phyloP scores from a whole-genome alignment of 169 alveolate species.

The Eimeria praecox region DNA sequence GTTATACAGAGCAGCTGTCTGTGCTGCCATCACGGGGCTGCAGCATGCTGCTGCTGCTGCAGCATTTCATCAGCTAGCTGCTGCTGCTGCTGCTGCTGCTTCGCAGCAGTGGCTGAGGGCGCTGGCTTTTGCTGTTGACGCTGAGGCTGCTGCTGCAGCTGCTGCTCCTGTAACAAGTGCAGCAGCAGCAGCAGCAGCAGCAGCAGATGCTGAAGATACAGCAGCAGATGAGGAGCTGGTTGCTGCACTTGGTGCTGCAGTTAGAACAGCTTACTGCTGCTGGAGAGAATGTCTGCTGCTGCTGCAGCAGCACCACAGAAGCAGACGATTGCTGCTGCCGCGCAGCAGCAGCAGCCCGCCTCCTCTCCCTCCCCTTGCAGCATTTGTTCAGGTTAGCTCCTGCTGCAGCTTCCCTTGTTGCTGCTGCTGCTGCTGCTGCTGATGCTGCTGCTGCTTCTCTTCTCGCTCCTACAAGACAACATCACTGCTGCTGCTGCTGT shows the following conservation, averaged over 20 bases:
- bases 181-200: conserved; percentile 15
- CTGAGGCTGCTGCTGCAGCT: conserved; percentile 57
- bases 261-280: conserved; percentile 41
- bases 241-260: conserved; percentile 52
- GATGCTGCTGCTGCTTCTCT: background rate
- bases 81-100: conserved; percentile 36
- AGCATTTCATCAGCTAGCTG: conserved; percentile 41
- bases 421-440: conserved; percentile 43
- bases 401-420: conserved; percentile 12
- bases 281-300: conserved; percentile 36
- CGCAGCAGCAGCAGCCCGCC: conserved; percentile 75
- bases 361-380: conserved; percentile 42
- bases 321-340: conserved; percentile 68
- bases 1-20: conserved; percentile 35
- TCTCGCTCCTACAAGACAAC: background rate
- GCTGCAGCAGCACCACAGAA: conserved; percentile 65
- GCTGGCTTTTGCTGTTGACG: conserved; percentile 50
- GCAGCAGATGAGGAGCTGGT: conserved; percentile 33
- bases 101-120: conserved; percentile 48
- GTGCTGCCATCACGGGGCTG: conserved; percentile 67
- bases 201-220: conserved; percentile 3
- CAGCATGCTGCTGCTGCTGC: conserved; percentile 71
- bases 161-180: background rate
- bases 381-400: conserved; percentile 24
- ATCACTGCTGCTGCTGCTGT: background rate